Base-by-base conservation (phyloP, 345 rosid genomes). In the Camelina neglecta region DNA sequence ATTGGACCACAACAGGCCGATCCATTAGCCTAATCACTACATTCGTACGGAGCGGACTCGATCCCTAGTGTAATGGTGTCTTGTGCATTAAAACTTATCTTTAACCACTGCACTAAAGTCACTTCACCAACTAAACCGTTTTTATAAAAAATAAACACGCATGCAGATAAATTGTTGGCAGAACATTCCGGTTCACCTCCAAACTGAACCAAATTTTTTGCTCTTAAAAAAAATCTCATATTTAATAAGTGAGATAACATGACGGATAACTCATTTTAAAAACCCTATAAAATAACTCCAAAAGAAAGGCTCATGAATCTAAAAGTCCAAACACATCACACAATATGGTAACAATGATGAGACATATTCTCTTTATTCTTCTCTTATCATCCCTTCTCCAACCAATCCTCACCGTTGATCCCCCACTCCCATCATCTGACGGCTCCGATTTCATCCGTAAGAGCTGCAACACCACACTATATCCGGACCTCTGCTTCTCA, bases 401-500 rank as follows among this genome's bases (percentile, higher is more conserved):
- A 54, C 38, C 75, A 24, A 39, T 64, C 75, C 63, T 72, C 11
- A 48, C 85, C 48, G 63, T 65, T 77, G 51, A 64, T 49, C 55
- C 80, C 57, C 61, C 75, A 70, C 13, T 26, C 65, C 50, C 70
- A 38, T 38, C 50, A 18, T 7, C 60, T 9, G 24, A 73, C 80
- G 70, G 26, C 84, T 58, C 80, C 0, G 91, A 84, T 11, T 93
- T 86, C 88, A 86, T 92, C 86, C 90, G 83, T 9, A 53, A 83
- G 8, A 83, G 82, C 74, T 92, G 96, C 87, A 68, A 72, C 81
- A 66, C 84, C 47, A 93, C 98, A 24, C 76, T 89, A 11, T 93
- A 89, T 85, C 94, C 93, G 0, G 93, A 89, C 59, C 35, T 93
- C 56, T 93, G 98, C 86, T 90, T 77, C 83, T 35, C 83, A 66